These are phyloP conservation scores for Cladochytrium replicatum DNA, from an alignment of 192 early-diverging fungal species.

Conservation along the genomic window DNA sequence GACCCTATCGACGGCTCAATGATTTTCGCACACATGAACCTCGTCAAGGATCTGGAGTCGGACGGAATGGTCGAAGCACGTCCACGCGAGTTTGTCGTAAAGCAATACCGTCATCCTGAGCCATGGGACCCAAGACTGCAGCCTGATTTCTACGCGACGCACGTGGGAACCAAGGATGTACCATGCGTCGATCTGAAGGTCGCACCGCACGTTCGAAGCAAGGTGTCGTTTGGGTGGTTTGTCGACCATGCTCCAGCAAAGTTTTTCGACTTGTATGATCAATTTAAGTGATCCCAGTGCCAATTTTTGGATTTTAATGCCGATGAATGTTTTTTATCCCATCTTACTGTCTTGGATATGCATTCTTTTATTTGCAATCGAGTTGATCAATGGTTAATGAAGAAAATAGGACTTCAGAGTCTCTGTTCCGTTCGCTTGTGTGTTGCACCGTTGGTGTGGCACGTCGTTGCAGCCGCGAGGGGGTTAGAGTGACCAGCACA, in stretches of 20 bases:
- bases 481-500: no score
- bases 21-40: neutral
- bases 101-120: neutral
- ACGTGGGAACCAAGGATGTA: neutral
- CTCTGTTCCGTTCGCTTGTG: no score
- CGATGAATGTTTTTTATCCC: no score
- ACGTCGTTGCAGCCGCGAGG: slow-evolving; percentile 18
- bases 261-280: neutral
- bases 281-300: no score
- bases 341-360: no score
- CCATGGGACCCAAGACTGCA: neutral
- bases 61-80: slow-evolving; percentile 1
- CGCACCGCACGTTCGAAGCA: neutral
- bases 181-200: neutral
- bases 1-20: neutral
- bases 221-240: neutral
- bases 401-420: no score
- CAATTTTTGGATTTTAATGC: no score
- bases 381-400: no score
- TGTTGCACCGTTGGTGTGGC: neutral
- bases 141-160: neutral
- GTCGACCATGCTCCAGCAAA: neutral
- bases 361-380: no score
- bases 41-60: neutral
- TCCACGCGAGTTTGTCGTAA: neutral